Base-by-base conservation (phyloP, 2,329 filamentous ascomycete genomes). In the Colletotrichum sp. region DNA sequence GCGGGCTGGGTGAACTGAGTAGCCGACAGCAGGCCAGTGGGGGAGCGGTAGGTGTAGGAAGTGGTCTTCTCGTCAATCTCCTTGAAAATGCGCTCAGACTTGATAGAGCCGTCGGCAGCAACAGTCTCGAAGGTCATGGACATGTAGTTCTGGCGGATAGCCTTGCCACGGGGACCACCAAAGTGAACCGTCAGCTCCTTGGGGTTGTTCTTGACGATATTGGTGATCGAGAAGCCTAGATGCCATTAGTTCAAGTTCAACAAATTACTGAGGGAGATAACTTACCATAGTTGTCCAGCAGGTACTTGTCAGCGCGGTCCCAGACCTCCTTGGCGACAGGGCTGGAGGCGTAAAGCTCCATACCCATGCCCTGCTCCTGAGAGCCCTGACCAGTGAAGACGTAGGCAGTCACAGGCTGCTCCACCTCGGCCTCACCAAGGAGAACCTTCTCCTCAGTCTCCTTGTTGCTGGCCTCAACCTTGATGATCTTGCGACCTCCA, bases 91-190 rank as follows among this genome's bases (percentile, higher is more conserved):
- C 96, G 98, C 90, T 99, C 97, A 0, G 97, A 98, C 87, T 98
- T 98, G 88, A 98, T 96, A 43, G 92, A 92, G 30, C 97, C 97
- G 84, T 99, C 97, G 3, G 95, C 88, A 74, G 94, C 94, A 69
- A 99, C 96, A n/a, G 96, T 97, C 89, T 99, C 97, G 86, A 98
- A 99, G 63, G 96, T 98, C 97, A 99, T 99, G 75, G 96, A 93
- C 94, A 98, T 98, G 89, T 99, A 99, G 87, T 99, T 99, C 83
- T 98, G 94, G 77, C 97, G 95, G 80, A 99, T 99, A 67, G 95
- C 96, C 88, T 98, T 99, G 83, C 97, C 97, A 74, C 95, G 94
- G 77, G 97, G 96, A 64, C 97, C 97, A 87, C 97, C 97, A 82
- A 99, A 99, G 89, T 99, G 95, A 78, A 99, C 95, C 7, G 97